Base-by-base conservation (phyloP, 176 grass and related monocot species). In the Oropetium thomaeum region DNA sequence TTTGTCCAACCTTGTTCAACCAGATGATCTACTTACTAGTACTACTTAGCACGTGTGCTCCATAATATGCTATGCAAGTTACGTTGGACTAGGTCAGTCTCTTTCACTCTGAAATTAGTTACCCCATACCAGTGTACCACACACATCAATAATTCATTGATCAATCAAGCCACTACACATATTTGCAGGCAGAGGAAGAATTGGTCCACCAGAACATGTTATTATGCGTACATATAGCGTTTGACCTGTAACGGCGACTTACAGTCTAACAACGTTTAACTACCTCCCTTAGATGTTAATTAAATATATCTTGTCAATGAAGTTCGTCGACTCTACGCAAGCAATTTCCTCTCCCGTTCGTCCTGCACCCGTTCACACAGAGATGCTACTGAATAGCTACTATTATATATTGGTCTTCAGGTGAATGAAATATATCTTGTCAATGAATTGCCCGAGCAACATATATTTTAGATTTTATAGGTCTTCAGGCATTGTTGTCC, bases 1-100 rank as follows among this genome's bases (percentile, higher is more conserved):
- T 31, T 77, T 53, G 79, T 87, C 85, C 60, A 72, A 78, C 74
- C 79, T 87, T 66, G 79, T 43, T 82, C 85, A 87, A 23, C 73
- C 20, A 78, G 59, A 65, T 65, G 49, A 82, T 78, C 79, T 34
- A 82, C 79, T n/a, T n/a, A n/a, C n/a, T n/a, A n/a, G n/a, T 73
- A 51, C 51, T 51, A 40, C 32, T 31, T 12, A 31, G 48, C 48
- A 39, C 22, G 48, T 77, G 65, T 31, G 32, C 23, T 44, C 27
- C 12, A 16, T 48, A 19, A 48, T 48, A 32, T 55, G n/a, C 16
- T 81, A 52, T 27, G 31, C 53, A 33, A 51, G 74, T 79, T 74
- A 52, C 79, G 74, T 73, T 25, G 39, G 74, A 87, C 53, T 30
- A 74, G 68, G 74, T 83, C 80, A 62, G 22, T 38, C 29, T 48